Conservation (phyloP, 208 protist species). For the Crithidia brevicula region DNA sequence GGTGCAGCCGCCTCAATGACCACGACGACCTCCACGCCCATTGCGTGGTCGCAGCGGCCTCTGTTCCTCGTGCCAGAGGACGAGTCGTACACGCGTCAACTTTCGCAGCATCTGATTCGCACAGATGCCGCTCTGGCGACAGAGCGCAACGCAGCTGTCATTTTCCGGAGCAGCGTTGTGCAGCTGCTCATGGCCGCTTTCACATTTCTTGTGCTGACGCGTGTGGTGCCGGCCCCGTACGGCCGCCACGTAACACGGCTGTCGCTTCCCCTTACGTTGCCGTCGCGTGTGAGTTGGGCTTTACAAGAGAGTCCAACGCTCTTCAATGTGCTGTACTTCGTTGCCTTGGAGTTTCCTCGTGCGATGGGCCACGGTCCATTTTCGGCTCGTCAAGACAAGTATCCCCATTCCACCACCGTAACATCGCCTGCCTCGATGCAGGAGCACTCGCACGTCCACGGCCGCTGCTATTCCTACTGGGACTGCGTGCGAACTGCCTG, state of each 20-base stretch:
- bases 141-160: conserved; percentile 21
- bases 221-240: conserved; percentile 43
- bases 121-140: conserved; percentile 12
- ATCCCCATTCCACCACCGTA: background rate
- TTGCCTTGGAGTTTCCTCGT: conserved; percentile 57
- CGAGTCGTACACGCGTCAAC: background rate
- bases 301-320: conserved; percentile 81
- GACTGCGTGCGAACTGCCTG: conserved; percentile 20
- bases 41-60: conserved; percentile 5
- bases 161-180: conserved; percentile 23
- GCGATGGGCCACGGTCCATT: conserved; percentile 24
- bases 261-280: conserved; percentile 26
- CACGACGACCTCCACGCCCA: background rate
- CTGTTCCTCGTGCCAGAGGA: conserved; percentile 4
- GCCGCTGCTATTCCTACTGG: conserved; percentile 22
- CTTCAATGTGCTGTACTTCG: conserved; percentile 63
- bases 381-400: background rate
- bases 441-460: background rate
- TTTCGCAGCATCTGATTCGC: conserved; percentile 2
- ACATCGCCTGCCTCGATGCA: background rate
- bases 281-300: conserved; percentile 56
- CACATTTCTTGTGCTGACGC: conserved; percentile 35
- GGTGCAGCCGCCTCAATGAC: background rate
- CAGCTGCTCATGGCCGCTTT: conserved; percentile 40
- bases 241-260: conserved; percentile 35